These are phyloP conservation scores for Cryptosporidium parvum DNA, from an alignment of 169 alveolate species.

Conservation along the genomic window DNA sequence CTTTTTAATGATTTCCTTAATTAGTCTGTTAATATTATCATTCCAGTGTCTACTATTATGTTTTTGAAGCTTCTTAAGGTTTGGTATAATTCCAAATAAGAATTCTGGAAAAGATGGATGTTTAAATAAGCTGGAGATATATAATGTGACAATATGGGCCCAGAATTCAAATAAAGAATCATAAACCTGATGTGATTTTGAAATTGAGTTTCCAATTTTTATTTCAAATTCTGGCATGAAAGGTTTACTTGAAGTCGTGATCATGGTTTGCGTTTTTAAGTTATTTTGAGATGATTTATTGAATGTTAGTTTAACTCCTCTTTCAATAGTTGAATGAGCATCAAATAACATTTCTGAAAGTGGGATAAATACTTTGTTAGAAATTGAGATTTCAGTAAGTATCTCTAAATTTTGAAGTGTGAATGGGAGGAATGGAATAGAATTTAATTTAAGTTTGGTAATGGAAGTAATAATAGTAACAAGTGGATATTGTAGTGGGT, in stretches of 20 bases:
- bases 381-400: conserved; percentile 25
- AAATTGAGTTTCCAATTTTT: conserved; percentile 22
- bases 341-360: conserved; percentile 35
- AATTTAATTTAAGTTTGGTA: conserved; percentile 22
- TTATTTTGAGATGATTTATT: conserved; percentile 1
- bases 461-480: conserved; percentile 18
- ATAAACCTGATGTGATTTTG: conserved; percentile 39
- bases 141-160: conserved; percentile 7
- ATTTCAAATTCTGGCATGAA: conserved; percentile 52
- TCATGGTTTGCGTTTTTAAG: not conserved
- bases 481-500: conserved; percentile 63
- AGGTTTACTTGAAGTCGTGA: conserved; percentile 34
- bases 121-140: conserved; percentile 15
- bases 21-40: conserved; percentile 3
- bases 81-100: conserved; percentile 12
- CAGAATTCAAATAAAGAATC: conserved; percentile 51
- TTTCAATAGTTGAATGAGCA: conserved; percentile 28
- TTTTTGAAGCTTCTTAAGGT: conserved; percentile 29
- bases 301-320: conserved; percentile 20
- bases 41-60: conserved; percentile 50
- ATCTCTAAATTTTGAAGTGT: conserved; percentile 16
- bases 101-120: conserved; percentile 58
- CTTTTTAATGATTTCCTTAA: conserved; percentile 13
- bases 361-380: conserved; percentile 40
- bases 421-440: conserved; percentile 47